Evolutionary conservation across 768 basidiomycete species (phyloP).

Genomic region (Leccinum subgranulosum): DNA sequence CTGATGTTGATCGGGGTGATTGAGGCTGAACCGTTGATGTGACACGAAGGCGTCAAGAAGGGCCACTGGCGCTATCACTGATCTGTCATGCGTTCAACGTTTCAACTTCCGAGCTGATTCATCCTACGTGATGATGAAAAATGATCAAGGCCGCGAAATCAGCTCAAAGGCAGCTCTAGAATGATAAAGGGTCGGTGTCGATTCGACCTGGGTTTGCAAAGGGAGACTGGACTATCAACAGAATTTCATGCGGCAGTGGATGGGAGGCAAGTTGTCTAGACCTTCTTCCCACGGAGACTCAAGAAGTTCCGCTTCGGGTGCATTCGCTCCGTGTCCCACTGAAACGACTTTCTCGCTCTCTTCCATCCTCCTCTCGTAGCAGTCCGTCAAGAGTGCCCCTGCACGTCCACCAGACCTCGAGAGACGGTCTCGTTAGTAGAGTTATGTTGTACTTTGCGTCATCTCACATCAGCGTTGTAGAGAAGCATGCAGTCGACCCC

Average conservation of each 20-base stretch:
- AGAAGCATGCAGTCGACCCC: constrained; percentile 16
- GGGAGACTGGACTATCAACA: too few species aligned
- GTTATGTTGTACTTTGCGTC: constrained; percentile 10
- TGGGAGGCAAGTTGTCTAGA: too few species aligned
- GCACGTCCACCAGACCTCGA: constrained; percentile 10
- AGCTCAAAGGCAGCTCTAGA: not conserved
- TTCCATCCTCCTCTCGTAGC: not conserved
- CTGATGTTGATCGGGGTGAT: not conserved
- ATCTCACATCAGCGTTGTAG: constrained; percentile 21
- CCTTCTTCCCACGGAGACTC: constrained; percentile 9
- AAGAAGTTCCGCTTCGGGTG: constrained; percentile 8
- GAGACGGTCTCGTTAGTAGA: constrained; percentile 26
- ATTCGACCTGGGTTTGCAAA: not conserved
- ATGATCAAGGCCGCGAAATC: not conserved
- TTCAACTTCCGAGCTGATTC: not conserved
- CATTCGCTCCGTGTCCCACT: constrained; percentile 1
- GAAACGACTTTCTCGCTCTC: not conserved
- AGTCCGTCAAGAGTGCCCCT: not conserved
- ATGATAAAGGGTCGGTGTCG: not conserved
- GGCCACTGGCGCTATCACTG: not conserved
- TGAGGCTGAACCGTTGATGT: not conserved
- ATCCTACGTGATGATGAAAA: not conserved
- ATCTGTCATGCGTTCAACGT: too few species aligned
- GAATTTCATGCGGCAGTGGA: too few species aligned
- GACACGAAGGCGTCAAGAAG: not conserved